Conservation (phyloP, 805 yeast genomes). For the Nakazawaea pomicola region DNA sequence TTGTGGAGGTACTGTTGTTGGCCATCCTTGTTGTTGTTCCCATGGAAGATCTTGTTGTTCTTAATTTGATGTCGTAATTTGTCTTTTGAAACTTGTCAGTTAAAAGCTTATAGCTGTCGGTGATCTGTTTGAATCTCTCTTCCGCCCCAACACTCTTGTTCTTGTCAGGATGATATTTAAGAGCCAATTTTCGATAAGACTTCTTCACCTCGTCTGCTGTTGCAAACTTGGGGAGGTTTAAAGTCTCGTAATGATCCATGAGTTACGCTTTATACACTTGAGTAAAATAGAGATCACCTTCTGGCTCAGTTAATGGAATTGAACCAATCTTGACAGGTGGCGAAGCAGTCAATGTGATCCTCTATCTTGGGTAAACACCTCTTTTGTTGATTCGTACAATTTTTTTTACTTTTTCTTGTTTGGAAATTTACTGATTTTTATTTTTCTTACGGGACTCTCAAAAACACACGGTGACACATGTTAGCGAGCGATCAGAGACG, state of each 20-base stretch:
- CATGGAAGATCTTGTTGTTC: slow-evolving; percentile 1
- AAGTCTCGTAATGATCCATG: slow-evolving; percentile 54
- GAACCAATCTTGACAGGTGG: too few relatives aligned
- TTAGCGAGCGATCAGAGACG: neutral
- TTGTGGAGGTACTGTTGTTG: neutral
- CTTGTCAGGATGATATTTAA: slow-evolving; percentile 78
- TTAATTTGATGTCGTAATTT: slow-evolving; percentile 7
- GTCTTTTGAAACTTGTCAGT: neutral
- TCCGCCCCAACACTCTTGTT: slow-evolving; percentile 39
- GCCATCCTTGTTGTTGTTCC: neutral
- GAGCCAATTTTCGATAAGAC: slow-evolving; percentile 72
- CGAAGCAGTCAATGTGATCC: too few relatives aligned
- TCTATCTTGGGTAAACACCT: too few relatives aligned
- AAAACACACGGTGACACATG: neutral
- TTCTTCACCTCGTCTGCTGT: slow-evolving; percentile 60
- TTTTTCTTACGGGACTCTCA: neutral
- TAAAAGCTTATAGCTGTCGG: slow-evolving; percentile 6
- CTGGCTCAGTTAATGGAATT: too few relatives aligned
- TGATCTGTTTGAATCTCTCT: slow-evolving; percentile 7
- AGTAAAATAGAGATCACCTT: neutral
- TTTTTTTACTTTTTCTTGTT: neutral
- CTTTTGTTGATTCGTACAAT: too few relatives aligned
- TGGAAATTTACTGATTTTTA: too few relatives aligned
- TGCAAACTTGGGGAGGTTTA: slow-evolving; percentile 52
- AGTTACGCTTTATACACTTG: neutral